Percentiles rank a stretch among this genome's conserved stretches.
These are phyloP conservation scores for Ophiocordyceps robertsii DNA, from an alignment of 2,329 filamentous ascomycete genomes.

Conservation along the genomic window DNA sequence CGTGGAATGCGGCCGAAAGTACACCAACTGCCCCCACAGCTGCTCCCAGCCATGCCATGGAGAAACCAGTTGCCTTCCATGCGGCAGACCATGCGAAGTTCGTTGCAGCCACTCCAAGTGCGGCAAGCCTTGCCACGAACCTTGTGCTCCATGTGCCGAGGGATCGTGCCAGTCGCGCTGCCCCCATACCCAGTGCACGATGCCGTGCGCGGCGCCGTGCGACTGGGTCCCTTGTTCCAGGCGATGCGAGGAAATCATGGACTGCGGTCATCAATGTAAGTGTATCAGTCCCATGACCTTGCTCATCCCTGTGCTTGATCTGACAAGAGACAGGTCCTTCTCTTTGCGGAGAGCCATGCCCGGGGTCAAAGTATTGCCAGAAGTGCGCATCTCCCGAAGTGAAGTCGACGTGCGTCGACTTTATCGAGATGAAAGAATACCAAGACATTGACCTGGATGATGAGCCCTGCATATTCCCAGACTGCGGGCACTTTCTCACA, in stretches of 20 bases:
- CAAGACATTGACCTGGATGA: conserved; percentile 42
- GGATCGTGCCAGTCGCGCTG: conserved; percentile 39
- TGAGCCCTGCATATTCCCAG: conserved; percentile 46
- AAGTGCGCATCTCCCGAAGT: conserved; percentile 31
- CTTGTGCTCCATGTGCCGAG: conserved; percentile 48
- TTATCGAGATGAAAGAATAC: conserved; percentile 40
- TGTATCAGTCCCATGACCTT: not conserved
- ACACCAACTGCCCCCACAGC: conserved; percentile 40
- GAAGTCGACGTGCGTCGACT: conserved; percentile 38
- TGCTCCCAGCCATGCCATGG: conserved; percentile 41
- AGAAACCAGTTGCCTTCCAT: conserved; percentile 30
- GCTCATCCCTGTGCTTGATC: too few relatives aligned
- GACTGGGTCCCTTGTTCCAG: conserved; percentile 50
- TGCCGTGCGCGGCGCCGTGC: conserved; percentile 56
- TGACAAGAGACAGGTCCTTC: conserved; percentile 26
- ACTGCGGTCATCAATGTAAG: conserved; percentile 47
- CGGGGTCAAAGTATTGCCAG: conserved; percentile 39
- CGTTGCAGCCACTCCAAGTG: conserved; percentile 44
- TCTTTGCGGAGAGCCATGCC: conserved; percentile 52
- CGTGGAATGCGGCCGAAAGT: conserved; percentile 33
- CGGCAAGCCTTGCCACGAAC: conserved; percentile 39
- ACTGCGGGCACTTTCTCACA: conserved; percentile 52
- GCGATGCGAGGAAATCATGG: conserved; percentile 38
- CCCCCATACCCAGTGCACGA: conserved; percentile 33
- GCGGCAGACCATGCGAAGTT: conserved; percentile 36